phyloP scores from a whole-genome alignment of 116 monocot genomes.

The Trichopus zeylanicus region DNA sequence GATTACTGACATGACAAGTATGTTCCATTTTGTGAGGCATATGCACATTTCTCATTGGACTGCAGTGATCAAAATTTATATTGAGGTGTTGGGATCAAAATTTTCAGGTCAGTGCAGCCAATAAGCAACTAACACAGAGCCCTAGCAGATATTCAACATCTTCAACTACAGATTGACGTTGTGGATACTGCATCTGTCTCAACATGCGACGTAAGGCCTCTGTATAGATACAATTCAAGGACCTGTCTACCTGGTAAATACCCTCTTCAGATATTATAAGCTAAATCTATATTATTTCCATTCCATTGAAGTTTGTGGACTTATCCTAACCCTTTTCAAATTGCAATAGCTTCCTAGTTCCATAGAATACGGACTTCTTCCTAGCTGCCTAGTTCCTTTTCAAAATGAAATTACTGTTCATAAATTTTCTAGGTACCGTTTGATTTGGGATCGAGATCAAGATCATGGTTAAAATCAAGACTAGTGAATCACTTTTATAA shows the following conservation, averaged over 20 bases:
- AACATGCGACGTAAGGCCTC: conserved; percentile 79
- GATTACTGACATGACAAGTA: background rate
- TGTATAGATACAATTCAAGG: conserved; percentile 79
- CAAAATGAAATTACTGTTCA: background rate
- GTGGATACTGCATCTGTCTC: conserved; percentile 75
- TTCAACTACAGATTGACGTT: conserved; percentile 38
- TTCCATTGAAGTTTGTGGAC: background rate
- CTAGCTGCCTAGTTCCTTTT: background rate
- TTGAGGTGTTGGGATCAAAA: background rate
- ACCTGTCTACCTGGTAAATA: conserved; percentile 66
- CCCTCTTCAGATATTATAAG: conserved; percentile 3
- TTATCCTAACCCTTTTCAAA: background rate
- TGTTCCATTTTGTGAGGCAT: too few relatives aligned
- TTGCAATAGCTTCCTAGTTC: background rate
- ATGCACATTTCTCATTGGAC: background rate
- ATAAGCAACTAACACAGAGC: conserved; percentile 37
- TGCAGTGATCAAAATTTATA: background rate
- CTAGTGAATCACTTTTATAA: too few relatives aligned
- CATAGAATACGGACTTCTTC: background rate
- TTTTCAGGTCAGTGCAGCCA: conserved; percentile 37
- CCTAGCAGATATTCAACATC: conserved; percentile 24
- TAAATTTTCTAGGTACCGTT: too few relatives aligned
- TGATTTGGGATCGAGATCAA: too few relatives aligned
- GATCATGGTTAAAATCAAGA: too few relatives aligned
- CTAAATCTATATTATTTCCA: background rate